phyloP scores from a whole-genome alignment of 768 basidiomycete genomes.

The Scleroderma citrinum region DNA sequence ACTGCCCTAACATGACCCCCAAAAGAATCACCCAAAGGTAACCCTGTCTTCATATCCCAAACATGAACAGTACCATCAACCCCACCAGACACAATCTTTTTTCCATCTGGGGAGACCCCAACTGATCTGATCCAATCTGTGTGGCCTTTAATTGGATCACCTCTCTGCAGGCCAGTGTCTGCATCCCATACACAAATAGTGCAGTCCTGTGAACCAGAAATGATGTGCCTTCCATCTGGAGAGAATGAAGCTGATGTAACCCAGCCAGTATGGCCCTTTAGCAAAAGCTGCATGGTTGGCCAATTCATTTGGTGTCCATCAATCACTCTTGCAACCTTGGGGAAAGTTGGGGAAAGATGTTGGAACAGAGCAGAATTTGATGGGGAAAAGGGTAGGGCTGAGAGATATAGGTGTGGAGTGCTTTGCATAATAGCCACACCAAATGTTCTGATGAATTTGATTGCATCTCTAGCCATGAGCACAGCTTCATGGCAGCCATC shows the following conservation, averaged over 20 bases:
- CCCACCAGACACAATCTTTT: neutral
- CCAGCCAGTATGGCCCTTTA: conserved; percentile 1
- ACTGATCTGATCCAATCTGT: neutral
- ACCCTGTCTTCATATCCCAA: neutral
- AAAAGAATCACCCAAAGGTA: neutral
- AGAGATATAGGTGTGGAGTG: conserved; percentile 35
- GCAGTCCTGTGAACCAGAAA: conserved; percentile 9
- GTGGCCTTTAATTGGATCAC: conserved; percentile 1
- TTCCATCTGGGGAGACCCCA: neutral
- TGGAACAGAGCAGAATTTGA: conserved; percentile 14
- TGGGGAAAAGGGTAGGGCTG: conserved; percentile 33
- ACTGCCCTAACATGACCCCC: conserved; percentile 1
- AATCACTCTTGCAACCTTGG: neutral
- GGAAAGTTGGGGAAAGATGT: neutral
- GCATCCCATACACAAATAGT: conserved; percentile 3
- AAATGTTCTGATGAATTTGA: conserved; percentile 29
- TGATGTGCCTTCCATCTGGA: conserved; percentile 14
- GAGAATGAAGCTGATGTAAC: conserved; percentile 13
- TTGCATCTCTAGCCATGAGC: conserved; percentile 21
- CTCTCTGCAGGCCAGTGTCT: neutral
- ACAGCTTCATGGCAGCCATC: conserved; percentile 8
- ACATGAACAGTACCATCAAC: neutral
- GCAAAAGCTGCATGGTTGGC: conserved; percentile 12
- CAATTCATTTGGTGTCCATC: conserved; percentile 4
- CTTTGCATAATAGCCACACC: conserved; percentile 22